Percentiles rank a stretch among this genome's conserved stretches.
Conservation (phyloP, 768 basidiomycete species). For the Exidia glandulosa region DNA sequence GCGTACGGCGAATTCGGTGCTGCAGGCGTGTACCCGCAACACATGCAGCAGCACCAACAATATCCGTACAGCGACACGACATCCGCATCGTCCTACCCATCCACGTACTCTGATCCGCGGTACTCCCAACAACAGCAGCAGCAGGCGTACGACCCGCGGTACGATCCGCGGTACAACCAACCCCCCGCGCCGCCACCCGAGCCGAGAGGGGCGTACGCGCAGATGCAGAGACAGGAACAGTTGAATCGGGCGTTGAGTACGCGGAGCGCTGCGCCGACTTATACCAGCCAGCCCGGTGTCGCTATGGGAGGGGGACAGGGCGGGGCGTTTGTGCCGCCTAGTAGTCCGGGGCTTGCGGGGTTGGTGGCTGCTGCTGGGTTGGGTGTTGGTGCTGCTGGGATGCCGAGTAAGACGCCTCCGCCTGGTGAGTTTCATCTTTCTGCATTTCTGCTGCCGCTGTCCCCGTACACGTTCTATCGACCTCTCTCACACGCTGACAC, state of each 20-base stretch:
- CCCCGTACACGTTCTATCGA: too few relatives aligned
- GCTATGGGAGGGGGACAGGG: too few relatives aligned
- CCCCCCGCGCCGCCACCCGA: too few relatives aligned
- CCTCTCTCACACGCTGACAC: neutral
- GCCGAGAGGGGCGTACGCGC: neutral
- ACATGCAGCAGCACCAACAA: neutral
- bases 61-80: neutral
- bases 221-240: conserved; percentile 1
- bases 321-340: neutral
- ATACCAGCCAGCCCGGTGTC: neutral
- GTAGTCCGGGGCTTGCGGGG: neutral
- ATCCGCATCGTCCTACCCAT: neutral
- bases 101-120: neutral
- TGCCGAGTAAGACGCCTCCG: neutral
- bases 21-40: neutral
- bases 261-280: neutral
- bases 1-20: neutral
- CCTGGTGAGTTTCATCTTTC: neutral
- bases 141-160: too few relatives aligned
- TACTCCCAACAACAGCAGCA: neutral
- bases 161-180: neutral
- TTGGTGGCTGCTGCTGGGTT: neutral
- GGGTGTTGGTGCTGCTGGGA: neutral
- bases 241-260: neutral
- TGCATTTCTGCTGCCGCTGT: neutral